Percentiles rank a stretch among this genome's conserved stretches.
Evolutionary conservation across 805 yeast genomes (phyloP).

Genomic region (Candida corydali): DNA sequence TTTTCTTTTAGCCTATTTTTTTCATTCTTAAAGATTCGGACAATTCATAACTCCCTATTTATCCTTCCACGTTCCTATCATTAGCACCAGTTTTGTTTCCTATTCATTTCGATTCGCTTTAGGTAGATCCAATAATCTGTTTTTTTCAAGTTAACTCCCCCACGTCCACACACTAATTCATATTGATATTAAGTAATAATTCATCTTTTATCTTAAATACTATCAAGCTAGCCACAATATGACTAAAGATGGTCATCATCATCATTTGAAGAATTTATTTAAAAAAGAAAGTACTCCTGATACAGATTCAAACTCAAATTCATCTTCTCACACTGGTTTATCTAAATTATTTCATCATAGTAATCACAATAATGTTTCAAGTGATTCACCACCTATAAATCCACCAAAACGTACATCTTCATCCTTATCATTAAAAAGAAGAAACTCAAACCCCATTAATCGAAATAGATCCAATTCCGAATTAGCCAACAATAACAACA

Average conservation of each 20-base stretch:
- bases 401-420: conserved; percentile 16
- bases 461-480: conserved; percentile 4
- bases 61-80: too few relatives aligned
- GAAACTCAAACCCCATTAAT: conserved; percentile 13
- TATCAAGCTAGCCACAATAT: too few relatives aligned
- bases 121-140: too few relatives aligned
- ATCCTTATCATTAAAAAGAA: conserved; percentile 15
- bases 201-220: too few relatives aligned
- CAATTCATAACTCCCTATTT: too few relatives aligned
- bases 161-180: too few relatives aligned
- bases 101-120: too few relatives aligned
- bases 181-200: too few relatives aligned
- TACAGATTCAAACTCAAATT: not conserved
- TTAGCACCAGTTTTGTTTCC: too few relatives aligned
- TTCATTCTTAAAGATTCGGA: too few relatives aligned
- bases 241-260: conserved; percentile 13
- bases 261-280: conserved; percentile 17
- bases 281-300: conserved; percentile 16
- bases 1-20: too few relatives aligned
- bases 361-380: conserved; percentile 6
- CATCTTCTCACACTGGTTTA: conserved; percentile 14
- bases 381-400: not conserved
- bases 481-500: conserved; percentile 4
- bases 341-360: conserved; percentile 19
- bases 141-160: too few relatives aligned